Percentiles rank a stretch among this genome's conserved stretches.
phyloP scores from a whole-genome alignment of 106 monocot genomes.

The Allium fistulosum region DNA sequence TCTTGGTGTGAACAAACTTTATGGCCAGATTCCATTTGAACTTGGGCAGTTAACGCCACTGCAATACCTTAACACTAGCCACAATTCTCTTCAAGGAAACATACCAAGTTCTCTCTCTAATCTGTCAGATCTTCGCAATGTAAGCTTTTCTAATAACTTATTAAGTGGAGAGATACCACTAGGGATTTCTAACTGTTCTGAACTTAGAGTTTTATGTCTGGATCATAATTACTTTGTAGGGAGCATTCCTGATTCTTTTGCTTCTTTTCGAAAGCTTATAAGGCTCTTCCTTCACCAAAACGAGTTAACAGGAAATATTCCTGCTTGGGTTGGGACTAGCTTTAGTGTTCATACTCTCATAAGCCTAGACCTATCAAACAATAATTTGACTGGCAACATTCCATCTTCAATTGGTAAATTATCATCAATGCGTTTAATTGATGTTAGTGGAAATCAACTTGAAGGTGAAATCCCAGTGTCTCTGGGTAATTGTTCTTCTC shows the following conservation, averaged over 20 bases:
- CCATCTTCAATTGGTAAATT: constrained; percentile 18
- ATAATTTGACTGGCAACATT: no score
- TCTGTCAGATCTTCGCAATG: neutral
- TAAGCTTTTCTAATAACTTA: constrained; percentile 16
- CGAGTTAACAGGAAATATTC: constrained; percentile 15
- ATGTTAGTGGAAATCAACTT: neutral
- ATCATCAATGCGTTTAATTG: neutral
- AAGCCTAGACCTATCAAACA: constrained; percentile 10
- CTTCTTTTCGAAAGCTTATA: neutral
- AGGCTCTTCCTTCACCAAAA: constrained; percentile 7
- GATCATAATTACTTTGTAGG: neutral
- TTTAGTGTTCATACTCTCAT: no score
- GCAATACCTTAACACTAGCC: constrained; percentile 7
- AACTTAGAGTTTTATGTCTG: neutral
- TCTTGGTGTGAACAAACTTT: constrained; percentile 8
- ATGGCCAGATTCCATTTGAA: constrained; percentile 1
- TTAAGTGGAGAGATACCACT: no score
- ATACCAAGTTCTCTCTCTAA: constrained; percentile 14
- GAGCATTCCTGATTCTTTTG: constrained; percentile 3
- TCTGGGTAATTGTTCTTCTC: constrained; percentile 11
- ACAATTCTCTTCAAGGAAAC: constrained; percentile 14
- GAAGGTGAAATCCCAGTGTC: constrained; percentile 13
- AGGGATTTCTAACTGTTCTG: no score
- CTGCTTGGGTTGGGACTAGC: constrained; percentile 4
- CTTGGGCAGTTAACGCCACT: constrained; percentile 3